Evolutionary conservation across 1,139 yeast genomes (phyloP).

Genomic region (Petasospora rhodanensis): DNA sequence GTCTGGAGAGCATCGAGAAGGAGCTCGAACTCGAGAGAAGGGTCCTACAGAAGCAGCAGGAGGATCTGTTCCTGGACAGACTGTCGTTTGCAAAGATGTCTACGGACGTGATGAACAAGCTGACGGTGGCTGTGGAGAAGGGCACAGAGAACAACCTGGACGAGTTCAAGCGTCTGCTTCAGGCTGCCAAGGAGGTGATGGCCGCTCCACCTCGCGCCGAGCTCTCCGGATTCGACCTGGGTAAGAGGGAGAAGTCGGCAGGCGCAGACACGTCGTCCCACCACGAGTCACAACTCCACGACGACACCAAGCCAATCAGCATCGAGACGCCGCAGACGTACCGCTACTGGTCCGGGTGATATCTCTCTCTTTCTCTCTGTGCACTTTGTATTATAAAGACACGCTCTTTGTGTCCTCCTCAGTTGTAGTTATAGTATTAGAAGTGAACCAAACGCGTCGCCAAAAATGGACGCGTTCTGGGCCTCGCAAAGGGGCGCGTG

Average conservation of each 20-base stretch:
- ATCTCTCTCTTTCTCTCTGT: no score
- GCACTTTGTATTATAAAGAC: no score
- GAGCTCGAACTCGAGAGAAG: conserved; percentile 77
- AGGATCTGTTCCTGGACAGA: conserved; percentile 75
- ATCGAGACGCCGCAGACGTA: conserved; percentile 79
- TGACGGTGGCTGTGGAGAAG: conserved; percentile 7
- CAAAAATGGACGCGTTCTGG: no score
- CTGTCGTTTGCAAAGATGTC: conserved; percentile 47
- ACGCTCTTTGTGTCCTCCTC: no score
- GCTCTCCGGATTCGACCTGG: conserved; percentile 12
- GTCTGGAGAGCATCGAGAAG: conserved; percentile 69
- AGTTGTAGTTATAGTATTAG: no score
- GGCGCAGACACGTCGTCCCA: conserved; percentile 12
- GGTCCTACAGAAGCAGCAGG: conserved; percentile 69
- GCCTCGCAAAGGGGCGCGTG: no score
- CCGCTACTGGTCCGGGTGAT: conserved; percentile 88
- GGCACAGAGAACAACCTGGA: conserved; percentile 17
- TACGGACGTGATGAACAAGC: conserved; percentile 19
- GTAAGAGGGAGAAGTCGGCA: conserved; percentile 6
- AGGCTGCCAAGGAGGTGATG: conserved; percentile 46
- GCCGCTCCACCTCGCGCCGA: conserved; percentile 43
- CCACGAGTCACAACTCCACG: conserved; percentile 29
- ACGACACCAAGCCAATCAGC: conserved; percentile 63
- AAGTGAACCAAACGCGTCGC: no score
- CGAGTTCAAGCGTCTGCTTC: conserved; percentile 31